Conservation (phyloP, 2,329 filamentous ascomycete species). For the Aspergillus sp. region DNA sequence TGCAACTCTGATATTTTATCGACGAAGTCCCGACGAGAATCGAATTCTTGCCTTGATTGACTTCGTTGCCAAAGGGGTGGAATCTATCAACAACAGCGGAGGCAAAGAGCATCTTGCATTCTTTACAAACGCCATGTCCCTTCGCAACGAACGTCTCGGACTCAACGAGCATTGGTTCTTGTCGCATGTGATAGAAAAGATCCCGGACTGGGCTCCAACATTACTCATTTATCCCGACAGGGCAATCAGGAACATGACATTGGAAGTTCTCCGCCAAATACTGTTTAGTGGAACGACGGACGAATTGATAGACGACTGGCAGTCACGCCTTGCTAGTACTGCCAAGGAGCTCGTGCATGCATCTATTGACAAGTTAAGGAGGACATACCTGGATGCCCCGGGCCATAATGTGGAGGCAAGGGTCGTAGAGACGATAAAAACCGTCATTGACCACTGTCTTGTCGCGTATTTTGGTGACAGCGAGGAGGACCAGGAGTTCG, state of each 20-base stretch:
- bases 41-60: slow-evolving; percentile 35
- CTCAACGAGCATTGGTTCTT: slow-evolving; percentile 30
- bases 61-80: slow-evolving; percentile 42
- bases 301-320: slow-evolving; percentile 21
- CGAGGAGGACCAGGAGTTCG: slow-evolving; percentile 30
- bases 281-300: slow-evolving; percentile 36
- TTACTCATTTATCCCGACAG: slow-evolving; percentile 49
- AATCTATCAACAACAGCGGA: slow-evolving; percentile 45
- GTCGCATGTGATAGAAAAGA: slow-evolving; percentile 33
- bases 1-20: slow-evolving; percentile 53
- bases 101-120: slow-evolving; percentile 47
- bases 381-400: slow-evolving; percentile 22
- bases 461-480: slow-evolving; percentile 31
- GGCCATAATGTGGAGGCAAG: slow-evolving; percentile 28
- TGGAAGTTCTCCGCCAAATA: slow-evolving; percentile 38
- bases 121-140: slow-evolving; percentile 50
- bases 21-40: slow-evolving; percentile 30
- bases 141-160: slow-evolving; percentile 32
- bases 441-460: slow-evolving; percentile 35
- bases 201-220: slow-evolving; percentile 48
- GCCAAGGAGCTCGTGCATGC: slow-evolving; percentile 27
- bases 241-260: slow-evolving; percentile 40
- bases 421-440: slow-evolving; percentile 30
- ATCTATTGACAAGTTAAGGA: slow-evolving; percentile 29
- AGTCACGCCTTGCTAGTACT: slow-evolving; percentile 20